Evolutionary conservation across 1,284 basidiomycete genomes (phyloP).

Genomic region (Coniophora puteana): DNA sequence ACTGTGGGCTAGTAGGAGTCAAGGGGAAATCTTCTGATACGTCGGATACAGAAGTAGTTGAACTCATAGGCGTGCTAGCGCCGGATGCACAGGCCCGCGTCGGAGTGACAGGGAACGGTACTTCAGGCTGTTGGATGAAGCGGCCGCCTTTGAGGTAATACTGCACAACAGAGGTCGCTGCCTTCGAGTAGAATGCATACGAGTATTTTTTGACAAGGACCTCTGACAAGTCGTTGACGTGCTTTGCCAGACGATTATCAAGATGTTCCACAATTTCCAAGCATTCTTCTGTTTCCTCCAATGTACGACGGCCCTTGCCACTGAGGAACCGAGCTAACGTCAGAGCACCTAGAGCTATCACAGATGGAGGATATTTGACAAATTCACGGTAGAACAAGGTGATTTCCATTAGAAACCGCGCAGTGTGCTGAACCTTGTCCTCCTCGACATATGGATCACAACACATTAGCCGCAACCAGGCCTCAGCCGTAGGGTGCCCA

Average conservation of each 20-base stretch:
- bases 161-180: conserved; percentile 88
- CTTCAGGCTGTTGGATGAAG: conserved; percentile 49
- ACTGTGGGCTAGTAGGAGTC: conserved; percentile 69
- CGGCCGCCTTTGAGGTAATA: conserved; percentile 84
- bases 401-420: conserved; percentile 97
- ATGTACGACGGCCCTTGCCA: conserved; percentile 69
- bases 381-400: conserved; percentile 97
- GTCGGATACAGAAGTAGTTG: conserved; percentile 68
- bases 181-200: conserved; percentile 90
- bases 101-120: conserved; percentile 66
- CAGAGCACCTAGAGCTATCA: conserved; percentile 85
- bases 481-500: conserved; percentile 97
- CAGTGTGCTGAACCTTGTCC: conserved; percentile 86
- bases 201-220: conserved; percentile 98
- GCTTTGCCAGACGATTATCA: conserved; percentile 81
- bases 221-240: conserved; percentile 88
- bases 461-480: conserved; percentile 87
- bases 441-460: conserved; percentile 76
- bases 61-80: conserved; percentile 68
- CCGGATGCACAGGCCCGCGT: conserved; percentile 52
- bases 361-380: conserved; percentile 80
- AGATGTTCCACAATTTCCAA: conserved; percentile 80
- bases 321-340: conserved; percentile 88
- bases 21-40: conserved; percentile 77
- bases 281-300: conserved; percentile 78